Evolutionary conservation across 306 rosid species (phyloP).

Genomic region (Elaeagnus macrophylla): DNA sequence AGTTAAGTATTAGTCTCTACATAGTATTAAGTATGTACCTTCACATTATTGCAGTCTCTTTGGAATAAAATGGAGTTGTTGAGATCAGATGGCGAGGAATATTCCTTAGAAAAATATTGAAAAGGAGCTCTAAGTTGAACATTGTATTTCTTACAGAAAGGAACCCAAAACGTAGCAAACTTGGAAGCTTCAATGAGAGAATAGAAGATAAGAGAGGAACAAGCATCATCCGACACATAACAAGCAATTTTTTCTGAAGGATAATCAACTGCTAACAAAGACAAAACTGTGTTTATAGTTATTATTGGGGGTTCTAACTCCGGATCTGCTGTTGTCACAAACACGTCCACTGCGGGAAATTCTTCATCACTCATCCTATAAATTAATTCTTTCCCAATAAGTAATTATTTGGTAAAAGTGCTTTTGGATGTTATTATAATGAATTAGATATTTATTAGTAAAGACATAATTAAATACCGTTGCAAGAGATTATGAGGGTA

Average conservation of each 20-base stretch:
- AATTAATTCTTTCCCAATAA: no score
- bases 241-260: slow-evolving; percentile 61
- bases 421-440: no score
- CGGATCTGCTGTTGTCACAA: slow-evolving; percentile 63
- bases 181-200: slow-evolving; percentile 49
- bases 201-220: slow-evolving; percentile 43
- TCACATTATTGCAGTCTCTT: slow-evolving; percentile 21
- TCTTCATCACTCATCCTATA: slow-evolving; percentile 31
- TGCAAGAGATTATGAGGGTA: slow-evolving; percentile 15
- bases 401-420: no score
- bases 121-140: slow-evolving; percentile 53
- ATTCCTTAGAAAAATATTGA: slow-evolving; percentile 28
- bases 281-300: slow-evolving; percentile 53
- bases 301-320: slow-evolving; percentile 51
- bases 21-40: slow-evolving; percentile 33
- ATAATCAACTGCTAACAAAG: slow-evolving; percentile 58
- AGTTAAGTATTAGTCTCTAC: no score
- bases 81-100: background rate
- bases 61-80: slow-evolving; percentile 4
- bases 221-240: slow-evolving; percentile 64
- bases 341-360: slow-evolving; percentile 48
- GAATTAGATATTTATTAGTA: no score
- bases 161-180: slow-evolving; percentile 54
- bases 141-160: slow-evolving; percentile 45
- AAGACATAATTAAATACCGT: no score